Base-by-base conservation (phyloP, 345 rosid genomes). In the Syzygium aromaticum region DNA sequence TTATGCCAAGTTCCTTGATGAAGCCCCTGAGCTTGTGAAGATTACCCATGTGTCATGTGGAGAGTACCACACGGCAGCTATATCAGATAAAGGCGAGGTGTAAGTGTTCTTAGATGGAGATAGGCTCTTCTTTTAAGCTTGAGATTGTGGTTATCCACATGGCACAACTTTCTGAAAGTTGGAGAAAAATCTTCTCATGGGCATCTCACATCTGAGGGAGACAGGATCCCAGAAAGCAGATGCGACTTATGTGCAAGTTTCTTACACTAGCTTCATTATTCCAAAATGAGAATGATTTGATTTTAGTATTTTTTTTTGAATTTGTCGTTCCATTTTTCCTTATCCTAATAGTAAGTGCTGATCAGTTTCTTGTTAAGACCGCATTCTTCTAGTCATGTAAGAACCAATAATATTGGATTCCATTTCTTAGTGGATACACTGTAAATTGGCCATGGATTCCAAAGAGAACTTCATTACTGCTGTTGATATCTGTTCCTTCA, bases 21-120 rank as follows among this genome's bases (percentile, higher is more conserved):
- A 98, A 92, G 96, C 99, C 87, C 98, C 99, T 30, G 99, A 95
- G 90, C 94, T 91, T 52, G 97, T 95, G 94, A 95, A 96, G 97
- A 93, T 98, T 86, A 88, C 88, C 89, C 95, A 91, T 90, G 94
- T 98, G 88, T 95, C 99, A 89, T 98, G 99, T 61, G 99, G 99
- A 85, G 98, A 98, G 94, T 94, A 96, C 93, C 99, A 98, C 92
- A 90, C 98, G 53, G 99, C 99, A 30, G 99, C 97, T 88, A 90
- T 98, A 88, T 95, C 98, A 86, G 98, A 95, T 85, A 92, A 86
- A 56, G 96, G 98, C 90, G 99, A 98, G 97, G 98, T 98, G 99
- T 96, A 96, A 98, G 99, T 95, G 94, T 88, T 90, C 91, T 90
- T 49, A 90, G 89, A 86, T 89, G 92, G 91, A 90, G 91, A 93